These are phyloP conservation scores for Dictyostelium firmibasis DNA, from an alignment of 78 protist species.

Conservation along the genomic window DNA sequence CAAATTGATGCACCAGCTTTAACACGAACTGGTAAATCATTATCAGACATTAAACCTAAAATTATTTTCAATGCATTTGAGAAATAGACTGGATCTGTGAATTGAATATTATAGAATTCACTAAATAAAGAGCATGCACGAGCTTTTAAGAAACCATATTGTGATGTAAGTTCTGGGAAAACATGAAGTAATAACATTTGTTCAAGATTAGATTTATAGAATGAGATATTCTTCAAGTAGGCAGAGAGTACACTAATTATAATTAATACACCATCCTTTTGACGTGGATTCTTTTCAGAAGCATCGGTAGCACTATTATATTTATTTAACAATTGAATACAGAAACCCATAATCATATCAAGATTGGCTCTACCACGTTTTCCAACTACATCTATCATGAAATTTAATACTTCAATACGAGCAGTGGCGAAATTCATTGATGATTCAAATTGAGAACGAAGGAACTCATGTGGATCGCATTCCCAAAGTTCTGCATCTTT, in stretches of 20 bases:
- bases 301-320: background rate
- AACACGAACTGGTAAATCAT: constrained; percentile 82
- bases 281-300: constrained; percentile 14
- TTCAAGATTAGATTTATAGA: constrained; percentile 38
- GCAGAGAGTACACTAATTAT: constrained; percentile 30
- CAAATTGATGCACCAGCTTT: constrained; percentile 76
- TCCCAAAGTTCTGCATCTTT: constrained; percentile 83
- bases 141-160: constrained; percentile 55
- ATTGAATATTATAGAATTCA: constrained; percentile 49
- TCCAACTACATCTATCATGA: constrained; percentile 52
- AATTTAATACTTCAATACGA: constrained; percentile 16
- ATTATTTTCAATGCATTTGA: constrained; percentile 20
- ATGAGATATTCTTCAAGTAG: background rate
- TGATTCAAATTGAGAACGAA: constrained; percentile 72
- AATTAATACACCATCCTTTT: constrained; percentile 42
- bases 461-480: constrained; percentile 87
- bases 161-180: constrained; percentile 54
- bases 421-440: constrained; percentile 29
- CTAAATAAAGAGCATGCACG: constrained; percentile 43
- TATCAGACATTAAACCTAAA: constrained; percentile 44
- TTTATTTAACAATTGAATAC: constrained; percentile 25
- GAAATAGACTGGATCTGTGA: constrained; percentile 35
- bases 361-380: constrained; percentile 57
- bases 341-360: constrained; percentile 41
- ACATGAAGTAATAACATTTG: constrained; percentile 61